phyloP scores from a whole-genome alignment of 2,329 filamentous ascomycete species.

The Ceratocystis ficicola region DNA sequence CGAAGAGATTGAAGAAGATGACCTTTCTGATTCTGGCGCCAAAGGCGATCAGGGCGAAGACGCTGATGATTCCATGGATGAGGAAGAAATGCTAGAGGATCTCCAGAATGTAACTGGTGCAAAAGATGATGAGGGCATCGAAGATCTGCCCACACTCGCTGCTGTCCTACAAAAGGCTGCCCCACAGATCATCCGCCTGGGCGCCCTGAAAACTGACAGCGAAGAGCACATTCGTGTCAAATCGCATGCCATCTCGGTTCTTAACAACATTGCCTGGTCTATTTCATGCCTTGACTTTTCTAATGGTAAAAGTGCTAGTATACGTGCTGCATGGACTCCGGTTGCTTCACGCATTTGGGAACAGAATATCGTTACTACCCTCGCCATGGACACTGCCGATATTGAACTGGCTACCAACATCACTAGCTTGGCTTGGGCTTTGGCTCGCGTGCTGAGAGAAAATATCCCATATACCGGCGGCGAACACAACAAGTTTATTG shows the following conservation, averaged over 20 bases:
- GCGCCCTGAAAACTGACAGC: constrained; percentile 32
- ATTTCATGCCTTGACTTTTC: constrained; percentile 49
- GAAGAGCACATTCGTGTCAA: constrained; percentile 38
- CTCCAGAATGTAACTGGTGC: constrained; percentile 51
- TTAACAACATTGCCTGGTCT: constrained; percentile 59
- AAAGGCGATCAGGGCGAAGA: constrained; percentile 31
- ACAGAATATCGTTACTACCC: constrained; percentile 42
- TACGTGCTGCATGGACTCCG: constrained; percentile 44
- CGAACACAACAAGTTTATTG: constrained; percentile 52
- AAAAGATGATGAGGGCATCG: constrained; percentile 31
- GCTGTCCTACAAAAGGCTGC: constrained; percentile 36
- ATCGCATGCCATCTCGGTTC: constrained; percentile 43
- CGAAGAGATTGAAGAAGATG: constrained; percentile 29
- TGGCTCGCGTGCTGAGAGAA: constrained; percentile 40
- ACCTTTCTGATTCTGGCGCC: constrained; percentile 30
- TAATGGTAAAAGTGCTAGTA: constrained; percentile 39
- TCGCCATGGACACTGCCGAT: constrained; percentile 50
- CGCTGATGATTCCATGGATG: constrained; percentile 42
- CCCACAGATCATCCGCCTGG: constrained; percentile 39
- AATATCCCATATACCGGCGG: constrained; percentile 27
- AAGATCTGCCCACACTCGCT: constrained; percentile 44
- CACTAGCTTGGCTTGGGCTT: constrained; percentile 53
- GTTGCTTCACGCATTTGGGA: constrained; percentile 46
- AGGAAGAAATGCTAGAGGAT: constrained; percentile 48
- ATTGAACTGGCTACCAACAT: constrained; percentile 49